Conservation (phyloP, 441 rosid species). For the Aquilaria agallochum region DNA sequence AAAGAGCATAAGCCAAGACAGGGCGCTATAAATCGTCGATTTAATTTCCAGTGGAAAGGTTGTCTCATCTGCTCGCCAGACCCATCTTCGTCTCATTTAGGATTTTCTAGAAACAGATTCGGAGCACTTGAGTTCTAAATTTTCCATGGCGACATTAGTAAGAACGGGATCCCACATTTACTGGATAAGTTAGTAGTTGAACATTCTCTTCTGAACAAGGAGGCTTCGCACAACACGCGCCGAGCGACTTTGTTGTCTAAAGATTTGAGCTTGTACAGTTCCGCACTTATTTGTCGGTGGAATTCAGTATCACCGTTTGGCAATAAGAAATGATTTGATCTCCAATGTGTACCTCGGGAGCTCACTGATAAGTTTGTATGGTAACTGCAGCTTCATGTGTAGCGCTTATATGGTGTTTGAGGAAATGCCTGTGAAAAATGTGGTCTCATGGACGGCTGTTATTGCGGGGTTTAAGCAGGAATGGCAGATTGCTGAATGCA, state of each 20-base stretch:
- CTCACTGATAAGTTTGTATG: slow-evolving; percentile 47
- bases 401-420: slow-evolving; percentile 53
- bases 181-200: slow-evolving; percentile 29
- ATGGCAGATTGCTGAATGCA: slow-evolving; percentile 52
- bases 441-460: slow-evolving; percentile 78
- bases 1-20: slow-evolving; percentile 28
- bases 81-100: slow-evolving; percentile 58
- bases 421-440: slow-evolving; percentile 77
- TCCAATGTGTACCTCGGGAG: slow-evolving; percentile 61
- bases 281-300: slow-evolving; percentile 45
- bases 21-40: slow-evolving; percentile 47
- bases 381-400: slow-evolving; percentile 35
- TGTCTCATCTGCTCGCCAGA: slow-evolving; percentile 29
- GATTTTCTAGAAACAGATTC: slow-evolving; percentile 40
- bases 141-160: slow-evolving; percentile 12
- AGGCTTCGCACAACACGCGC: slow-evolving; percentile 16
- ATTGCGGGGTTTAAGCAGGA: slow-evolving; percentile 77
- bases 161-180: slow-evolving; percentile 15
- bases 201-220: slow-evolving; percentile 15
- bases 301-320: slow-evolving; percentile 52
- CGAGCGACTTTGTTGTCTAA: slow-evolving; percentile 47
- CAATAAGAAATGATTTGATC: slow-evolving; percentile 44
- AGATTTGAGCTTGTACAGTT: slow-evolving; percentile 52
- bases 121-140: slow-evolving; percentile 12
- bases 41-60: slow-evolving; percentile 33